Percentiles rank a stretch among this genome's conserved stretches.
phyloP scores from a whole-genome alignment of 148 eudicot species.

The Persicaria tinctoria region DNA sequence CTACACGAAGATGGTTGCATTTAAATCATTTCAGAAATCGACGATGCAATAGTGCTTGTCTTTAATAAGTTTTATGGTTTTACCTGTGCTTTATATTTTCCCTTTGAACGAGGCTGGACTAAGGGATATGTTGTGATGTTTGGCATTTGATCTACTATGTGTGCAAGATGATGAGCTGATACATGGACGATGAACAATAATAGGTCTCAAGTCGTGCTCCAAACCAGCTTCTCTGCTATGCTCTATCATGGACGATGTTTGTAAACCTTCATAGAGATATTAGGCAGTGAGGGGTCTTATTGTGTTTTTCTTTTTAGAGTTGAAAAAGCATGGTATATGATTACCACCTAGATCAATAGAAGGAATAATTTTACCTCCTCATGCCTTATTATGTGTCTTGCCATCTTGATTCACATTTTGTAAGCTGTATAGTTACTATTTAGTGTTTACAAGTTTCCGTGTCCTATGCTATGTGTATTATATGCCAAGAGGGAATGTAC shows the following conservation, averaged over 20 bases:
- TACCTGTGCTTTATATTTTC: background rate
- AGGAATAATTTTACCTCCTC: background rate
- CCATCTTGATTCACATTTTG: background rate
- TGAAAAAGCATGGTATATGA: no score
- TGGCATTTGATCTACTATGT: background rate
- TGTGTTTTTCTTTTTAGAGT: no score
- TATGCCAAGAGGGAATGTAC: background rate
- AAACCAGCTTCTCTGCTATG: no score
- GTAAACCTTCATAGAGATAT: background rate
- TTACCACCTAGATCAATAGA: no score
- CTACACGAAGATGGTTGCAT: no score
- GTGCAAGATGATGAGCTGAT: background rate
- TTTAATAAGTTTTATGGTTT: background rate
- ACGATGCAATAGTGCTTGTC: background rate
- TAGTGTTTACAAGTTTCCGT: background rate
- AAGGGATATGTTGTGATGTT: background rate
- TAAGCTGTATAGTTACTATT: background rate
- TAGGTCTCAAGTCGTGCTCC: no score
- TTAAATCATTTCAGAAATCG: background rate
- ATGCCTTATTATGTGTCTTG: background rate
- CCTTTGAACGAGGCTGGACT: background rate
- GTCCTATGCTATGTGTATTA: background rate
- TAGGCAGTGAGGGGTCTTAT: background rate
- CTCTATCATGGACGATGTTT: background rate
- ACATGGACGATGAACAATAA: background rate